Base-by-base conservation (phyloP, 768 basidiomycete species). In the Boletus reticulatus region DNA sequence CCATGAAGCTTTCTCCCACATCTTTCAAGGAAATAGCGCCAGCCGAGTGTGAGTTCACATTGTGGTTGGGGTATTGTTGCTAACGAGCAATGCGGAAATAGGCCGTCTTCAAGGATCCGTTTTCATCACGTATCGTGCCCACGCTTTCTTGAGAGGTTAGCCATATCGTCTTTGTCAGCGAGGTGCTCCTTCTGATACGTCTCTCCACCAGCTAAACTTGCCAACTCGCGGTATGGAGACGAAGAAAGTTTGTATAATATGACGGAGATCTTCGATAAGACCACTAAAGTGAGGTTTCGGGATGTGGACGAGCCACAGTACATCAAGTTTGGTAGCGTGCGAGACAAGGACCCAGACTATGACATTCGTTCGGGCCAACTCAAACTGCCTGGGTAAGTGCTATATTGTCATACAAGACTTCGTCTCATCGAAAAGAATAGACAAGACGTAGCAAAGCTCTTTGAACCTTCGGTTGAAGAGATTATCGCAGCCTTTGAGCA, bases 101-200 rank as follows among this genome's bases (percentile, higher is more conserved):
- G 76, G 77, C 59, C 64, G 71, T 34, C 62, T 76, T 10, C 72
- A 74, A 47, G 77, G 76, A 0, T 75, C 76, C 0, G 70, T 74
- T 9, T 68, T 68, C 38, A 63, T 78, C 20, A 74, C 66, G 8
- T 63, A 62, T 16, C 60, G 72, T 42, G 75, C 74, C 2, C 62
- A 63, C 22, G 52, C 52, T 10, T 72, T 71, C 48, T 52, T 77
- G n/a, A 50, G 61, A 53, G 62, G 77, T 75, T 13, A n/a, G 65
- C 43, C 39, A 4, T 16, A 36, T 43, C 37, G 14, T 37, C 24
- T 19, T 44, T 4, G 36, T 36, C 16, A 27, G 8, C 14, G 20
- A 43, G 17, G 22, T 5, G 16, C 51, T 11, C 29, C 27, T 34
- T 29, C 22, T 55, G 47, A 45, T n/a, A 19, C 29, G 6, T 36